Percentiles rank a stretch among this genome's conserved stretches.
Evolutionary conservation across 2,329 filamentous ascomycete species (phyloP).

Genomic region (Alternaria arborescens): DNA sequence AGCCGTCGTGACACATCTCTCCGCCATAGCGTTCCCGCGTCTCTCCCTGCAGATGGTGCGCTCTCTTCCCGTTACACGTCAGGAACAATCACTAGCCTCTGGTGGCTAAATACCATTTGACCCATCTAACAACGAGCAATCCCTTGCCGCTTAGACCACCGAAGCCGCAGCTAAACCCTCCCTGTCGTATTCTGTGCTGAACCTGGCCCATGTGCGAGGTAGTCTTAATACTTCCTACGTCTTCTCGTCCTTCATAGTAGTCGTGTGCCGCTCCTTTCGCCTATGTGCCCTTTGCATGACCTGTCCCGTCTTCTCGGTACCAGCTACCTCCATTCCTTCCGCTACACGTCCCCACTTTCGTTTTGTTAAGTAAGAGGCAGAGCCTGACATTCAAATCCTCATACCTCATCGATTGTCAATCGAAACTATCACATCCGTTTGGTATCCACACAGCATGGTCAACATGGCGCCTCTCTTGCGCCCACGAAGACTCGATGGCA

Average conservation of each 20-base stretch:
- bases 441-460: slow-evolving; percentile 35
- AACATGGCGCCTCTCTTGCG: slow-evolving; percentile 42
- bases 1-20: slow-evolving; percentile 39
- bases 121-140: slow-evolving; percentile 34
- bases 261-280: slow-evolving; percentile 35
- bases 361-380: slow-evolving; percentile 36
- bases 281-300: slow-evolving; percentile 42
- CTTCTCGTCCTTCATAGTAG: slow-evolving; percentile 24
- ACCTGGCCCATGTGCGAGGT: slow-evolving; percentile 31
- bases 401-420: slow-evolving; percentile 13
- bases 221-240: slow-evolving; percentile 34
- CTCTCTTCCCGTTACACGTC: slow-evolving; percentile 43
- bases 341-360: slow-evolving; percentile 33
- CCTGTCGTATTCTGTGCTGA: slow-evolving; percentile 28
- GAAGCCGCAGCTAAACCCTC: slow-evolving; percentile 37
- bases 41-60: slow-evolving; percentile 30
- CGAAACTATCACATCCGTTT: slow-evolving; percentile 19
- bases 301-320: slow-evolving; percentile 34
- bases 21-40: slow-evolving; percentile 38
- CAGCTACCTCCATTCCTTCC: slow-evolving; percentile 29
- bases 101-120: slow-evolving; percentile 41
- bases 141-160: slow-evolving; percentile 40
- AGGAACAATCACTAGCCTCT: slow-evolving; percentile 34
- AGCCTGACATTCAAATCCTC: slow-evolving; percentile 33
- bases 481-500: slow-evolving; percentile 42